Evolutionary conservation across 495 filamentous ascomycete genomes (phyloP).

Genomic region (Trichoderma parareesei): DNA sequence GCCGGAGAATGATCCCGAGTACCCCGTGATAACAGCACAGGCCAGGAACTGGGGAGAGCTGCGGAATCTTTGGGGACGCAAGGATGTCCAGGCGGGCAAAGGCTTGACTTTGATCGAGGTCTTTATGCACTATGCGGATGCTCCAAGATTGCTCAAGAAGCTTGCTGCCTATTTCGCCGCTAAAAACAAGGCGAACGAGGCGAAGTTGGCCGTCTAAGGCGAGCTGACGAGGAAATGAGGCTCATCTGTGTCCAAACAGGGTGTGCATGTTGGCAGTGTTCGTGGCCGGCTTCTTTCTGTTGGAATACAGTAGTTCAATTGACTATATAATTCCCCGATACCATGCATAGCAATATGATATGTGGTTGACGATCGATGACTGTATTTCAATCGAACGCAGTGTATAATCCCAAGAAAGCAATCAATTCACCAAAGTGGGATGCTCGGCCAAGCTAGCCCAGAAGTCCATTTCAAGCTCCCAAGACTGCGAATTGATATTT

Average conservation of each 20-base stretch:
- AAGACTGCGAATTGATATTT: background rate
- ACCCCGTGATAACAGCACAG: conserved; percentile 43
- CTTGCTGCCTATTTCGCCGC: background rate
- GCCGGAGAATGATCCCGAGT: conserved; percentile 22
- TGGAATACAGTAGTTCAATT: background rate
- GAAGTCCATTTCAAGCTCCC: conserved; percentile 5
- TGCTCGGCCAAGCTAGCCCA: conserved; percentile 2
- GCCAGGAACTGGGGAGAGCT: conserved; percentile 57
- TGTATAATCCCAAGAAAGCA: no score
- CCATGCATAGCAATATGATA: no score
- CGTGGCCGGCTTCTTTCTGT: no score
- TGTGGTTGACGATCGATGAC: no score
- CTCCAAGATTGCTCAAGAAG: background rate
- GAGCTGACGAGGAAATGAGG: no score
- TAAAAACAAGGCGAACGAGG: background rate
- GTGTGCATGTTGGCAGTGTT: no score
- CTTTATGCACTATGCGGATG: conserved; percentile 20
- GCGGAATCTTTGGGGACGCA: conserved; percentile 50
- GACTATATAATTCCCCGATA: no score
- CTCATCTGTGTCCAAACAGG: no score
- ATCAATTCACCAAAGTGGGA: background rate
- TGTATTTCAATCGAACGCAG: no score
- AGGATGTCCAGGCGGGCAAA: conserved; percentile 9
- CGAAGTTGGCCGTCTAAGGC: no score
- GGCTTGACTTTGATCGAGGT: background rate